Evolutionary conservation across 2,329 filamentous ascomycete genomes (phyloP), one percentile per base, ranked within the genome.

Genomic region (Pseudocercospora pini-densiflorae): DNA sequence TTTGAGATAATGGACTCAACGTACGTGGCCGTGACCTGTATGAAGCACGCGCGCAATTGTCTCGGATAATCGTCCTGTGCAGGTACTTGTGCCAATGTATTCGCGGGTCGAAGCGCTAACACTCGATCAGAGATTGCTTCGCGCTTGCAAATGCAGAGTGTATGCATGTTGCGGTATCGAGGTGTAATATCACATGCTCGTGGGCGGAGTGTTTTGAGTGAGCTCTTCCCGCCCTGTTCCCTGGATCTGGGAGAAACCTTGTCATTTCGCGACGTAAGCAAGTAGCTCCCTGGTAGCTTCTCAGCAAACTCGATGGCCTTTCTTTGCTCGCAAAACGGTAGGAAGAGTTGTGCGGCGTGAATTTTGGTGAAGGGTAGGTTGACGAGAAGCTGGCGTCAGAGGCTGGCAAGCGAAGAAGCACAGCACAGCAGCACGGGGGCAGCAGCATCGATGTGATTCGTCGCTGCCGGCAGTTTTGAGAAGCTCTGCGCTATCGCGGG

Each of bases 371-470:
- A 14, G 51, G n/a, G 19, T n/a, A 55, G 24, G 31, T 24, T n/a
- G 21, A 58, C 16, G 33, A 58, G 54, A 27, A 19, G 24, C n/a
- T 58, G 54, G 53, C 53, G 53, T 57, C 53, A 57, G 53, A 57
- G 53, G 53, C 53, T 57, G 53, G 29, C 14, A 33, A 53, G 49
- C 9, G 31, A 33, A 33, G 31, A 23, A 53, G 12, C 19, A 23
- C 19, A 53, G 21, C 21, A 24, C 16, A 24, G 12, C 23, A 27
- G 51, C 51, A 55, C 51, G 51, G 16, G 51, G 27, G 23, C 9
- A 8, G 27, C 24, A 29, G 23, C 16, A 29, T n/a, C 2, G 24
- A 27, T 55, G 9, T 55, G 51, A 55, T 55, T 55, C 51, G 51
- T 29, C 7, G 51, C 21, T 29, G 24, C 21, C 21, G 23, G 51